A percentile compares a stretch with the other conserved stretches of the same genome.
phyloP scores from a whole-genome alignment of 2,329 filamentous ascomycete genomes.

The Penicillium sp. region DNA sequence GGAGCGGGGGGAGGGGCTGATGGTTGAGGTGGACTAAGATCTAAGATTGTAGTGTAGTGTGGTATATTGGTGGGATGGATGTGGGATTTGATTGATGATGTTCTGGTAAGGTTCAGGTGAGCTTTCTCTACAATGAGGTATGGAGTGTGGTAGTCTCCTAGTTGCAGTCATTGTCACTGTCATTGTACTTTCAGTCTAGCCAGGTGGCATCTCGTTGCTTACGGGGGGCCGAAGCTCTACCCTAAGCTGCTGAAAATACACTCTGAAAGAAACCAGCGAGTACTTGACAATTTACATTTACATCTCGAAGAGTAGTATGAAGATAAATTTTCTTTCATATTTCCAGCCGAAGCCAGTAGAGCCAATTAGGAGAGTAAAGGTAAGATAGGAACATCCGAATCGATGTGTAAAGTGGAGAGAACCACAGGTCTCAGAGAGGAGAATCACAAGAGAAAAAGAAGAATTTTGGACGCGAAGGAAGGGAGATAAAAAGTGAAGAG shows the following conservation, averaged over 20 bases:
- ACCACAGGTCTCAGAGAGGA: slow-evolving; percentile 33
- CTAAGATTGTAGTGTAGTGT: slow-evolving; percentile 19
- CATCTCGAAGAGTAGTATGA: neutral
- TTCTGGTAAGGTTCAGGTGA: neutral
- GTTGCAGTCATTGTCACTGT: neutral
- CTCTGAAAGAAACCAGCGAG: no score
- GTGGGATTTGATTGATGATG: neutral
- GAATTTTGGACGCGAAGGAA: slow-evolving; percentile 28
- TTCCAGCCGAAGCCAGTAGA: slow-evolving; percentile 21
- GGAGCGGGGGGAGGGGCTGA: slow-evolving; percentile 28
- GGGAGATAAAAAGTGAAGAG: neutral
- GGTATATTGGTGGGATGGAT: neutral
- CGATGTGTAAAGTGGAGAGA: slow-evolving; percentile 25
- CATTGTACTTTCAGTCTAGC: neutral
- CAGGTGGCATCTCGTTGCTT: neutral
- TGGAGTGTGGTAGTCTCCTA: neutral
- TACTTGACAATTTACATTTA: neutral
- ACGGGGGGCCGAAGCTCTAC: neutral
- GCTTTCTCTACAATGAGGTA: no score
- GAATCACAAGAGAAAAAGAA: slow-evolving; percentile 19
- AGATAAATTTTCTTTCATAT: slow-evolving; percentile 25
- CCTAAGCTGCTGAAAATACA: neutral
- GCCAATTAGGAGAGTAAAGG: slow-evolving; percentile 28
- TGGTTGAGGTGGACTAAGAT: slow-evolving; percentile 13
- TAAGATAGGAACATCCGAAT: slow-evolving; percentile 18